phyloP scores from a whole-genome alignment of 192 early-diverging fungal species.

The Entophlyctis helioformis region DNA sequence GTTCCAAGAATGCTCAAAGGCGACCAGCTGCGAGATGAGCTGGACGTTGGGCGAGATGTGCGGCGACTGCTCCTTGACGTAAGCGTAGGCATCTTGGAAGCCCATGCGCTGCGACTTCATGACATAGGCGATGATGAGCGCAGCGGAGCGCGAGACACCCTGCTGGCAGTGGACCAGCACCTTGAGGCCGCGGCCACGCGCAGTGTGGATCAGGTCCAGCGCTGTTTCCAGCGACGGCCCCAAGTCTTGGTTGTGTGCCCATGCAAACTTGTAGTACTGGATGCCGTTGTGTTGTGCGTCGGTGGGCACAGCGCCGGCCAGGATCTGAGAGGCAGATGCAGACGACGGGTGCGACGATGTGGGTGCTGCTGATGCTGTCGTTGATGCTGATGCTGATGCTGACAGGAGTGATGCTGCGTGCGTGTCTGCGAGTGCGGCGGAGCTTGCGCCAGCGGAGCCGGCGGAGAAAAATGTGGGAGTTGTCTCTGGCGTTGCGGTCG shows the following conservation, averaged over 20 bases:
- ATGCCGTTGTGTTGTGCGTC: background rate
- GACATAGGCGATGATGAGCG: conserved; percentile 76
- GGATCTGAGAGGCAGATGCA: no score
- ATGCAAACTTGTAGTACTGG: conserved; percentile 21
- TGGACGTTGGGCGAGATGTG: conserved; percentile 74
- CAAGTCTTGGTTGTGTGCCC: conserved; percentile 63
- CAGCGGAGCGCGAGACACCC: conserved; percentile 80
- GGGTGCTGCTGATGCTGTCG: no score
- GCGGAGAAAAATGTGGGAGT: no score
- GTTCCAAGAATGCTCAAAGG: background rate
- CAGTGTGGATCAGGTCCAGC: conserved; percentile 53
- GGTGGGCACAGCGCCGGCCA: background rate
- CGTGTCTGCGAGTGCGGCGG: no score
- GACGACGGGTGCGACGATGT: background rate
- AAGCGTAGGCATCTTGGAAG: conserved; percentile 57
- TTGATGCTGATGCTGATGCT: no score
- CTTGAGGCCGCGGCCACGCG: background rate
- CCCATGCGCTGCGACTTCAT: conserved; percentile 56
- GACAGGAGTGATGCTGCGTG: no score
- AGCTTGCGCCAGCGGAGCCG: no score
- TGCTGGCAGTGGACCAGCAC: conserved; percentile 82
- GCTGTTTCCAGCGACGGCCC: conserved; percentile 43
- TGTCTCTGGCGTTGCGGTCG: no score
- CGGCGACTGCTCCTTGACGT: conserved; percentile 55
- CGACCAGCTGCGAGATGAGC: conserved; percentile 61